Conservation (phyloP, 345 rosid genomes). For the Gynandropsis gynandra region DNA sequence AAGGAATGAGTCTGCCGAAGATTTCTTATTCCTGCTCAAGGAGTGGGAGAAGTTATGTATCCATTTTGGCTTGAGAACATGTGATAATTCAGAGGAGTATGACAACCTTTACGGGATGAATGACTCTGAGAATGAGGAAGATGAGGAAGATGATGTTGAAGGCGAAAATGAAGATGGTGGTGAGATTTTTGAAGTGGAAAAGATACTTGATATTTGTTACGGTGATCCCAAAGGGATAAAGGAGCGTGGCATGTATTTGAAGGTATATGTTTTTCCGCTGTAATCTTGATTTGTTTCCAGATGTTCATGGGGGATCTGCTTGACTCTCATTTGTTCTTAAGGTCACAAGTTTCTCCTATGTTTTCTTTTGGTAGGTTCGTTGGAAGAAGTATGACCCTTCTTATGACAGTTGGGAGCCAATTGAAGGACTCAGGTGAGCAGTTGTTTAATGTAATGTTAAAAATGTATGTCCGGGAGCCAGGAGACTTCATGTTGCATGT, state of each 20-base stretch:
- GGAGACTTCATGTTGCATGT: not conserved
- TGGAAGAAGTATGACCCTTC: constrained; percentile 55
- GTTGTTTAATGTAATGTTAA: not conserved
- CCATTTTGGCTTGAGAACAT: constrained; percentile 32
- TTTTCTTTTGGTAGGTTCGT: constrained; percentile 35
- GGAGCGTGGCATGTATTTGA: constrained; percentile 35
- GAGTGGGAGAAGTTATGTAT: constrained; percentile 59
- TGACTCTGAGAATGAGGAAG: constrained; percentile 22
- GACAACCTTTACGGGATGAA: constrained; percentile 16
- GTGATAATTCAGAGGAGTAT: constrained; percentile 21
- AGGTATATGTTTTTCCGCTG: constrained; percentile 32
- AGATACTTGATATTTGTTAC: constrained; percentile 36
- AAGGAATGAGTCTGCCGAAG: constrained; percentile 54
- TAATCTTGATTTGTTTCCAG: not conserved
- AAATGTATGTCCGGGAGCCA: not conserved
- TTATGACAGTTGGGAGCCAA: constrained; percentile 65
- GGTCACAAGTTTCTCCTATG: not conserved
- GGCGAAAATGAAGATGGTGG: constrained; percentile 23
- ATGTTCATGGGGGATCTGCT: not conserved
- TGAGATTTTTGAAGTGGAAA: constrained; percentile 51
- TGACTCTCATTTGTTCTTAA: not conserved
- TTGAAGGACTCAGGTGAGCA: constrained; percentile 45
- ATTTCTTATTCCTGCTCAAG: constrained; percentile 43
- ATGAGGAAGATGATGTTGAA: constrained; percentile 21
- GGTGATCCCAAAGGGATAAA: constrained; percentile 41